phyloP scores from a whole-genome alignment of 768 basidiomycete genomes.

The Mycena pura region DNA sequence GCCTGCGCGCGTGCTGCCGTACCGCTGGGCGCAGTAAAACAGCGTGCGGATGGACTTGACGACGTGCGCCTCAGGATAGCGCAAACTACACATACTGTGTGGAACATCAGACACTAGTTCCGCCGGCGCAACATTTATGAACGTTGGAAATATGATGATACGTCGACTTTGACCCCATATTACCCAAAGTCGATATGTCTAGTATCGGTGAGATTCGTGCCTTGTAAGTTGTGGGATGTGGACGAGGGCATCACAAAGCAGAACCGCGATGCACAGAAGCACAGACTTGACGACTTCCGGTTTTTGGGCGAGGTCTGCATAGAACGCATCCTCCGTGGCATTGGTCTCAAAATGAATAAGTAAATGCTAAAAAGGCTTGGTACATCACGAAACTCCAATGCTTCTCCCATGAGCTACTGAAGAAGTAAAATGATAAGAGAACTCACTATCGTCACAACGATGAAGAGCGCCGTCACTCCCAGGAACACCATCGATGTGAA shows the following conservation, averaged over 20 bases:
- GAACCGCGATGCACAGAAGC: background rate
- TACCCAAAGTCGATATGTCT: constrained; percentile 50
- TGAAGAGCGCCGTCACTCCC: too few species aligned
- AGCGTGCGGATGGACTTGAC: constrained; percentile 57
- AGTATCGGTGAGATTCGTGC: constrained; percentile 16
- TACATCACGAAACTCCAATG: too few species aligned
- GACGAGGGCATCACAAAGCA: constrained; percentile 6
- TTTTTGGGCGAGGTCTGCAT: constrained; percentile 1
- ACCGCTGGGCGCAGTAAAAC: constrained; percentile 53
- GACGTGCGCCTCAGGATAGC: constrained; percentile 61
- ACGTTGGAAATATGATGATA: constrained; percentile 14
- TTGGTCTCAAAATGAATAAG: too few species aligned
- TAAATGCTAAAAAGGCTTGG: too few species aligned
- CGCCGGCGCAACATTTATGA: too few species aligned
- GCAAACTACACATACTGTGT: too few species aligned
- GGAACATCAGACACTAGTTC: background rate
- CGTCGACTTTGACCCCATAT: constrained; percentile 5
- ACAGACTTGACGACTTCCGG: background rate
- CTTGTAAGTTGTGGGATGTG: background rate
- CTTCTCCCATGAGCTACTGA: too few species aligned
- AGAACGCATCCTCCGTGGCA: constrained; percentile 1
- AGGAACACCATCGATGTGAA: too few species aligned
- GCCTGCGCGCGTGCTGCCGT: constrained; percentile 49
- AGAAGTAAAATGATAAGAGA: too few species aligned
- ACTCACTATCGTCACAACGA: too few species aligned